phyloP scores from a whole-genome alignment of 164 flowering plant genomes.

The Buxus sempervirens region DNA sequence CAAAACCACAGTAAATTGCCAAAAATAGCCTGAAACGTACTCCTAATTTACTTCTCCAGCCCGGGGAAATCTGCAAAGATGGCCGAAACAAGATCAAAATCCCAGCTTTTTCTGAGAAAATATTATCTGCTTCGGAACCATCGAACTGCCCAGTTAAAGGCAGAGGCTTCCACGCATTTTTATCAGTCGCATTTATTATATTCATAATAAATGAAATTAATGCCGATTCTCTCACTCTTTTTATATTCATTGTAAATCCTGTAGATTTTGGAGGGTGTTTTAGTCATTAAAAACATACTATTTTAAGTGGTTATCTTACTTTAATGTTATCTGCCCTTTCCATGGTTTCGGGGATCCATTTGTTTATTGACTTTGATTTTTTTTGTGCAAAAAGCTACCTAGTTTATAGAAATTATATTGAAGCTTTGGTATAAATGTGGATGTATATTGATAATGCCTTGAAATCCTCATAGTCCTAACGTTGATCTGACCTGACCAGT shows the following conservation, averaged over 20 bases:
- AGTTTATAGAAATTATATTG: too few species aligned
- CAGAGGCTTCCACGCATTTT: background rate
- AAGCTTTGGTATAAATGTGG: too few species aligned
- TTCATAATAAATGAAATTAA: conserved; percentile 4
- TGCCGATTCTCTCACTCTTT: background rate
- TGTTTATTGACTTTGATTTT: too few species aligned
- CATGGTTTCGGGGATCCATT: too few species aligned
- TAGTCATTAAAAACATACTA: background rate
- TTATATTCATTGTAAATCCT: background rate
- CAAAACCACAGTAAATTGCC: background rate
- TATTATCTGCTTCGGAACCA: conserved; percentile 8
- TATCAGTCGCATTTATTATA: conserved; percentile 5
- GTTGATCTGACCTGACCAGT: background rate
- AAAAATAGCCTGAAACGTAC: background rate
- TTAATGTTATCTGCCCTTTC: too few species aligned
- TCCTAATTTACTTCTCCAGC: background rate
- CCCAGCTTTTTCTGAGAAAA: conserved; percentile 1
- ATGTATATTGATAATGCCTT: too few species aligned
- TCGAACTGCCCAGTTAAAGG: conserved; percentile 8
- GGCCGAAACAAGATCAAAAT: background rate
- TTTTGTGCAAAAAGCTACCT: too few species aligned
- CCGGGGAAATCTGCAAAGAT: conserved; percentile 6
- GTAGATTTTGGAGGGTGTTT: background rate
- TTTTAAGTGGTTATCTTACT: too few species aligned
- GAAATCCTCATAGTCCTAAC: background rate